Evolutionary conservation across 495 filamentous ascomycete genomes (phyloP).

Genomic region (Aspergillus homomorphus): DNA sequence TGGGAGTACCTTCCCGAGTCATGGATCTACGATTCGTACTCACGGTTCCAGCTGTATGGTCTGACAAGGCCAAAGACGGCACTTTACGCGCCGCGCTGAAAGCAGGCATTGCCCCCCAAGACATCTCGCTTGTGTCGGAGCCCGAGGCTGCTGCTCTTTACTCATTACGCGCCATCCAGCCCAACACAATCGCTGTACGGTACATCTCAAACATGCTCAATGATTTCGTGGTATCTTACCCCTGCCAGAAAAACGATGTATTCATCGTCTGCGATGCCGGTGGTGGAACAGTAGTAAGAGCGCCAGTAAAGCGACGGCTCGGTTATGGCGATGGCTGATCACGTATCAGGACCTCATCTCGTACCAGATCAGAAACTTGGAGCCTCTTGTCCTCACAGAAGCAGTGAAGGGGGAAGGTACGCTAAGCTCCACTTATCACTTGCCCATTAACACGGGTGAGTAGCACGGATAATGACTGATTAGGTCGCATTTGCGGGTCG

Average conservation of each 20-base stretch:
- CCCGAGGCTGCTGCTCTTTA: slow-evolving; percentile 61
- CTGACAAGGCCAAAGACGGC: slow-evolving; percentile 46
- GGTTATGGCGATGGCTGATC: not conserved
- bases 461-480: not conserved
- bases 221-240: not conserved
- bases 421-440: not conserved
- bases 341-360: slow-evolving; percentile 46
- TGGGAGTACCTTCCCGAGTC: slow-evolving; percentile 18
- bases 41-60: slow-evolving; percentile 57
- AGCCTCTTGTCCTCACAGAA: slow-evolving; percentile 19
- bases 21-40: slow-evolving; percentile 38
- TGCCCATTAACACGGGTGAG: not conserved
- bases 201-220: not conserved
- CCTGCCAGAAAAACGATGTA: slow-evolving; percentile 35
- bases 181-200: slow-evolving; percentile 20
- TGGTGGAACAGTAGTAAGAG: slow-evolving; percentile 57
- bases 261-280: slow-evolving; percentile 58
- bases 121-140: slow-evolving; percentile 54
- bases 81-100: slow-evolving; percentile 43
- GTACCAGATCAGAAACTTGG: slow-evolving; percentile 16
- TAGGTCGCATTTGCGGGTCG: slow-evolving; percentile 55
- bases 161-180: slow-evolving; percentile 36
- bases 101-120: slow-evolving; percentile 43
- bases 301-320: slow-evolving; percentile 3
- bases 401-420: slow-evolving; percentile 27